Conservation (phyloP, 2,329 filamentous ascomycete species). For the Ceratocystiopsis sp. region DNA sequence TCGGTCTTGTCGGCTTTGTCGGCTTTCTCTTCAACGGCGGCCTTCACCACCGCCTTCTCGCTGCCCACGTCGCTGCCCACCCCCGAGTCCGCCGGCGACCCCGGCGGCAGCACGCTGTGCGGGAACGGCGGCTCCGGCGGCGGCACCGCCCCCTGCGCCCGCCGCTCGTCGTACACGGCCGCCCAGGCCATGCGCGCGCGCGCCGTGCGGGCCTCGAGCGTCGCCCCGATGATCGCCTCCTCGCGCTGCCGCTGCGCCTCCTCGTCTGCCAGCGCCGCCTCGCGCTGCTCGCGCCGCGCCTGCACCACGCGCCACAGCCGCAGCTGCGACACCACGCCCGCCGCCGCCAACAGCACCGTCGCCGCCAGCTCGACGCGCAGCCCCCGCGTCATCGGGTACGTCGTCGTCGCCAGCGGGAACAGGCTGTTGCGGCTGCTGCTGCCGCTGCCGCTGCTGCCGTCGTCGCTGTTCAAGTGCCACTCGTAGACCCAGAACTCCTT, state of each 20-base stretch:
- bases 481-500: slow-evolving; percentile 96
- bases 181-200: slow-evolving; percentile 60
- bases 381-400: slow-evolving; percentile 73
- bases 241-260: slow-evolving; percentile 39
- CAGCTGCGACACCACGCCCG: slow-evolving; percentile 70
- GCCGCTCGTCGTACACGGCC: slow-evolving; percentile 50
- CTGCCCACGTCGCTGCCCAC: slow-evolving; percentile 30
- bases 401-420: slow-evolving; percentile 60
- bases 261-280: slow-evolving; percentile 29
- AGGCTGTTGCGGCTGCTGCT: slow-evolving; percentile 17
- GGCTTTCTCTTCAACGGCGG: too few species aligned
- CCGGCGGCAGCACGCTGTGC: background rate
- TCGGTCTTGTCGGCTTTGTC: background rate
- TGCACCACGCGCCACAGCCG: slow-evolving; percentile 72
- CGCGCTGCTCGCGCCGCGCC: slow-evolving; percentile 37
- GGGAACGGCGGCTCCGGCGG: background rate
- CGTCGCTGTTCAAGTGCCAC: slow-evolving; percentile 61
- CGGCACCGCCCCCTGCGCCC: slow-evolving; percentile 13
- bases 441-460: too few species aligned
- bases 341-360: slow-evolving; percentile 54
- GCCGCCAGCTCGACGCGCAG: slow-evolving; percentile 73
- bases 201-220: slow-evolving; percentile 43
- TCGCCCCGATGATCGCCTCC: slow-evolving; percentile 53
- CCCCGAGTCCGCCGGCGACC: slow-evolving; percentile 27
- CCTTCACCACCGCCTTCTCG: slow-evolving; percentile 20